phyloP scores from a whole-genome alignment of 495 filamentous ascomycete species.

The Talaromyces liani region DNA sequence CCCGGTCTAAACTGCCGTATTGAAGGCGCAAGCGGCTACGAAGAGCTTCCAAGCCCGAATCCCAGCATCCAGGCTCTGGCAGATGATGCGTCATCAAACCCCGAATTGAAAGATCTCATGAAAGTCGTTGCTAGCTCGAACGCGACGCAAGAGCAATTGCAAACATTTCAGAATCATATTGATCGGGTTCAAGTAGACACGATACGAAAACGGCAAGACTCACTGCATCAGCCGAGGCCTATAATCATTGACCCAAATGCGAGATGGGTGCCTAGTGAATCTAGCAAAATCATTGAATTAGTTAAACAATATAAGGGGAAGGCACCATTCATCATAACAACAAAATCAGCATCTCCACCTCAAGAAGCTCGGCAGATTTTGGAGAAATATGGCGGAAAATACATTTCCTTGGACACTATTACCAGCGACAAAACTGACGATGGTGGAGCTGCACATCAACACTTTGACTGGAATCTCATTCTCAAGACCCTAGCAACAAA shows the following conservation, averaged over 20 bases:
- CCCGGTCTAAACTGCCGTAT: slow-evolving; percentile 76
- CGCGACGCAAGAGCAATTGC: slow-evolving; percentile 69
- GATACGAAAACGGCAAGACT: not conserved
- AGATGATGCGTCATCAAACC: slow-evolving; percentile 73
- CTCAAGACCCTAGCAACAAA: slow-evolving; percentile 37
- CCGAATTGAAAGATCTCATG: slow-evolving; percentile 84
- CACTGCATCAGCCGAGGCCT: slow-evolving; percentile 58
- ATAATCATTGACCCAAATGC: slow-evolving; percentile 69
- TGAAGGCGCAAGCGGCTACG: slow-evolving; percentile 44
- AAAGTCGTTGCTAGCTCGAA: slow-evolving; percentile 76
- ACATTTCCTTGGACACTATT: slow-evolving; percentile 24
- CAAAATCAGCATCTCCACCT: slow-evolving; percentile 19
- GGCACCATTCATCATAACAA: slow-evolving; percentile 60
- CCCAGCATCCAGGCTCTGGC: slow-evolving; percentile 92
- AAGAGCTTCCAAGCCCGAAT: slow-evolving; percentile 38
- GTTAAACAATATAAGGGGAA: slow-evolving; percentile 56
- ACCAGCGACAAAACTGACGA: slow-evolving; percentile 7
- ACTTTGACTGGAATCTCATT: slow-evolving; percentile 55
- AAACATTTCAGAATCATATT: slow-evolving; percentile 84
- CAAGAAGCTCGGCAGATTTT: slow-evolving; percentile 23
- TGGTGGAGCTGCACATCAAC: slow-evolving; percentile 1
- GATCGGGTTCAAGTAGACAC: slow-evolving; percentile 63
- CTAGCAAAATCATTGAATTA: slow-evolving; percentile 57
- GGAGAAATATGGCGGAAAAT: slow-evolving; percentile 38
- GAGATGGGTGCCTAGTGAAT: slow-evolving; percentile 53